Conservation (phyloP, 192 early-diverging fungal species). For the Coemansia sp. region DNA sequence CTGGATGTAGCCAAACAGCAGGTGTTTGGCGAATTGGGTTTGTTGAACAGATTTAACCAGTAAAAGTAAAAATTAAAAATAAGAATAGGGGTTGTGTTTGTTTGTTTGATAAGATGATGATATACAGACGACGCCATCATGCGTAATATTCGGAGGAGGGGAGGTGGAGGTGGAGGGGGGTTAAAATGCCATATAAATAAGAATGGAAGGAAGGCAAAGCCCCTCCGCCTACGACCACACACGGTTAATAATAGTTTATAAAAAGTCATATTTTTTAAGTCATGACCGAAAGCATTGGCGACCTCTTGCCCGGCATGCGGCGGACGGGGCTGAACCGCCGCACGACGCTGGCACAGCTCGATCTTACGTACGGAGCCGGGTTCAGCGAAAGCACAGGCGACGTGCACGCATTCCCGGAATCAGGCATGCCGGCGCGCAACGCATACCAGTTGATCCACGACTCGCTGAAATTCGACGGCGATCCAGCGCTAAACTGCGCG, state of each 20-base stretch:
- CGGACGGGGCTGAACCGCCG: slow-evolving; percentile 32
- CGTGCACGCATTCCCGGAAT: slow-evolving; percentile 28
- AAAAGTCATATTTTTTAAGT: slow-evolving; percentile 2
- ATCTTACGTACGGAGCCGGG: slow-evolving; percentile 48
- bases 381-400: slow-evolving; percentile 28
- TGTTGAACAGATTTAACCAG: slow-evolving; percentile 30
- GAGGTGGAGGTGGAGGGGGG: no score
- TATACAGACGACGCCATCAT: no score
- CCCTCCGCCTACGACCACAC: no score
- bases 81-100: no score
- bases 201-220: no score
- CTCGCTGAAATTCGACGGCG: slow-evolving; percentile 76
- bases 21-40: slow-evolving; percentile 43
- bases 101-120: no score
- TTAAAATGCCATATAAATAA: no score
- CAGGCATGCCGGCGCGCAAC: slow-evolving; percentile 55
- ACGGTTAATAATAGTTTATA: no score
- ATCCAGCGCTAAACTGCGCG: slow-evolving; percentile 76
- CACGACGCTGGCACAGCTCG: slow-evolving; percentile 5
- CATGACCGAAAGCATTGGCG: slow-evolving; percentile 38
- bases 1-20: slow-evolving; percentile 24
- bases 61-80: no score
- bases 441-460: slow-evolving; percentile 79
- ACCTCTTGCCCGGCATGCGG: slow-evolving; percentile 44
- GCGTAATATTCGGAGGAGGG: no score